A percentile compares a stretch with the other conserved stretches of the same genome.
phyloP scores from a whole-genome alignment of 129 eudicot genomes.

The Helianthus tuberosus region DNA sequence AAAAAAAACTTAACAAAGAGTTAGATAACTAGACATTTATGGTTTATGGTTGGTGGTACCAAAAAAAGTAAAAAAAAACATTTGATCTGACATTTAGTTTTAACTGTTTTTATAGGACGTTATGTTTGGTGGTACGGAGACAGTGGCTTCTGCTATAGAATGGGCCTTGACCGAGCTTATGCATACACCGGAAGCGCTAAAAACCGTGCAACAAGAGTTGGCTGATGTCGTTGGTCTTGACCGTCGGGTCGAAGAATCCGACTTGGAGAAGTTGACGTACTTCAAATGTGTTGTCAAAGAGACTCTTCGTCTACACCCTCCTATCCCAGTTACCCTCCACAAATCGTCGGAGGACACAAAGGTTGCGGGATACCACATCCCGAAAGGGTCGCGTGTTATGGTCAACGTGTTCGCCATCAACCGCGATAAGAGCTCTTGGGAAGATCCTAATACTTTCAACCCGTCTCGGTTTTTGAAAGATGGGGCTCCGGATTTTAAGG shows the following conservation, averaged over 20 bases:
- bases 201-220: conserved; percentile 35
- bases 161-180: conserved; percentile 44
- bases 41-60: background rate
- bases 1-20: no score
- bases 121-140: conserved; percentile 45
- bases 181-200: conserved; percentile 32
- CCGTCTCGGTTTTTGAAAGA: conserved; percentile 35
- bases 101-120: conserved; percentile 29
- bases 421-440: conserved; percentile 38
- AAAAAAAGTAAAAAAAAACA: background rate
- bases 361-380: conserved; percentile 36
- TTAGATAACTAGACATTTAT: no score
- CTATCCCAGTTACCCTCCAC: conserved; percentile 32
- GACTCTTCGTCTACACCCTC: conserved; percentile 41
- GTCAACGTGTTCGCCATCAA: conserved; percentile 41
- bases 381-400: conserved; percentile 39
- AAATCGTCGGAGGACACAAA: conserved; percentile 29
- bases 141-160: conserved; percentile 41
- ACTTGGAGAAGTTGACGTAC: conserved; percentile 36
- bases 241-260: conserved; percentile 39
- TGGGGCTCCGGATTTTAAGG: conserved; percentile 36
- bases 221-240: conserved; percentile 32
- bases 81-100: background rate
- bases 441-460: conserved; percentile 31
- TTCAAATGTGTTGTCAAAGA: conserved; percentile 38